These are phyloP conservation scores for Verticillium longisporum DNA, from an alignment of 2,329 filamentous ascomycete genomes.

Conservation along the genomic window DNA sequence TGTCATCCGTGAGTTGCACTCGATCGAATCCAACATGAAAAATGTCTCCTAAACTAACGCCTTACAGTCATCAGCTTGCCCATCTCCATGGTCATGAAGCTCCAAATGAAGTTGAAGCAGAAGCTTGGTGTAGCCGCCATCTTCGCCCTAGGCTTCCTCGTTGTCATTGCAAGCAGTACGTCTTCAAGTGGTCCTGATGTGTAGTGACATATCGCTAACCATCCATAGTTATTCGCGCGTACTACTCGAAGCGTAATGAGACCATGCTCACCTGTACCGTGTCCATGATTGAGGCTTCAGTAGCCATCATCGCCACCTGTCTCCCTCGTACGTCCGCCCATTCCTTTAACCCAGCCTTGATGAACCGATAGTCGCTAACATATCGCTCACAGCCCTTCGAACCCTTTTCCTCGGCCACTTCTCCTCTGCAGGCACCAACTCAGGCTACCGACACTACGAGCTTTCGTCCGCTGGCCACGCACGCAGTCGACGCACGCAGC, in stretches of 20 bases:
- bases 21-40: neutral
- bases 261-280: constrained; percentile 30
- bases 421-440: constrained; percentile 3
- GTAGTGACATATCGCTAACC: neutral
- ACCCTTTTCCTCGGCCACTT: constrained; percentile 7
- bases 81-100: constrained; percentile 25
- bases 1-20: neutral
- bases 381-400: neutral
- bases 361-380: neutral
- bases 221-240: constrained; percentile 21
- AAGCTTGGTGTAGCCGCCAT: constrained; percentile 23
- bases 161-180: constrained; percentile 22
- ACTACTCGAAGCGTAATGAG: constrained; percentile 23
- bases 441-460: constrained; percentile 7
- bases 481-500: constrained; percentile 1
- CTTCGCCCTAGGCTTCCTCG: constrained; percentile 22
- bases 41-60: constrained; percentile 1
- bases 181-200: neutral
- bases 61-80: constrained; percentile 21
- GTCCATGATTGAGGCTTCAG: constrained; percentile 28
- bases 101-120: constrained; percentile 24
- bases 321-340: constrained; percentile 19
- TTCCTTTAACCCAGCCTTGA: neutral
- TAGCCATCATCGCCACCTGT: constrained; percentile 32
- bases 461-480: constrained; percentile 4